Evolutionary conservation across 176 grass and related monocot species (phyloP).

Genomic region (Carex cristatella): DNA sequence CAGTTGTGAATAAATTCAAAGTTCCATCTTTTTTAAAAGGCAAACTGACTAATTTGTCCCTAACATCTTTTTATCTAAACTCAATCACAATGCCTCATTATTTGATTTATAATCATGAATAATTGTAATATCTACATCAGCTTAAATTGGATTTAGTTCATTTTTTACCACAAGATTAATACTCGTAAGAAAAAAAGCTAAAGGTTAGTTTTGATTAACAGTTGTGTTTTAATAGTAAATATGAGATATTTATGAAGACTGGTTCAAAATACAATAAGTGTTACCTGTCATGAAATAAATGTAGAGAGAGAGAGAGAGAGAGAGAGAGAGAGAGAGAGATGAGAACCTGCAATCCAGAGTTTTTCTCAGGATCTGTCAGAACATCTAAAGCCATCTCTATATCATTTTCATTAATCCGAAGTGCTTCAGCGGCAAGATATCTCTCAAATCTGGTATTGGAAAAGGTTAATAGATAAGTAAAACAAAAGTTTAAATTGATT

Average conservation of each 20-base stretch:
- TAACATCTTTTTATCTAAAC: not conserved
- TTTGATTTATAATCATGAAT: not conserved
- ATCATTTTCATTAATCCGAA: slow-evolving; percentile 85
- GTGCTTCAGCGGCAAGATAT: slow-evolving; percentile 72
- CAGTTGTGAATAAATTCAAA: slow-evolving; percentile 16
- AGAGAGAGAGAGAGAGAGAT: not conserved
- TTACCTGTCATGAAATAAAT: not conserved
- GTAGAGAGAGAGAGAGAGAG: not conserved
- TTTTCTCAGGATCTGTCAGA: slow-evolving; percentile 87
- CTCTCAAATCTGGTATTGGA: slow-evolving; percentile 57
- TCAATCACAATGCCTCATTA: not conserved
- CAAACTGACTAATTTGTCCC: not conserved
- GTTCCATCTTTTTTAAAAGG: not conserved
- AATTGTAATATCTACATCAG: not conserved
- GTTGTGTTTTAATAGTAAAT: not conserved
- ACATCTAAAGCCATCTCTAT: slow-evolving; percentile 71
- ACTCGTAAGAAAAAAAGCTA: not conserved
- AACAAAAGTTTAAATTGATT: not conserved
- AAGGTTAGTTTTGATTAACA: not conserved
- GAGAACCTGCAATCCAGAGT: slow-evolving; percentile 66
- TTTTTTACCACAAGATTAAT: not conserved
- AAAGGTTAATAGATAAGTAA: not conserved
- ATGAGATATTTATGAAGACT: not conserved
- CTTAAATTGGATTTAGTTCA: not conserved
- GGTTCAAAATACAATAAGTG: not conserved